Base-by-base conservation (phyloP, 495 filamentous ascomycete genomes). In the Pyrenula aspistea region DNA sequence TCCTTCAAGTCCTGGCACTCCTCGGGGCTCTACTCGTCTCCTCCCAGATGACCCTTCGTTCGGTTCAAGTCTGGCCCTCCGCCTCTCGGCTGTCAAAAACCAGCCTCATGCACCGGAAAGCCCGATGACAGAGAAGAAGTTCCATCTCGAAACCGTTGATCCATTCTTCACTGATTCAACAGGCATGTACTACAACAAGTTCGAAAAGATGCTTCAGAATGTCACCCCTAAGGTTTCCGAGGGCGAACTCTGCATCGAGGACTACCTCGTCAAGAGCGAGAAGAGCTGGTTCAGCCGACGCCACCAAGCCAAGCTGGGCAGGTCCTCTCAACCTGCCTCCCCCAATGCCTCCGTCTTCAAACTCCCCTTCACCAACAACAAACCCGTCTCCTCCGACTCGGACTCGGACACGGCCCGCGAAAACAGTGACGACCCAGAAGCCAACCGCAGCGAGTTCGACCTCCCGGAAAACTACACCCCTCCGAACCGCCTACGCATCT, bases 101-200 rank as follows among this genome's bases (percentile, higher is more conserved):
- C 31, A 42, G 31, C 8, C 8, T 4, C 4, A 42, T 42, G 31
- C 8, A 15, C 31, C 31, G 15, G 72, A 72, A n/a, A 74, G 69
- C n/a, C 75, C 83, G 1, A 66, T 78, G 2, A 71, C 74, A 22
- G 78, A 77, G 52, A 68, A 76, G 52, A 71, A 72, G 25, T 79
- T 78, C 61, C 71, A 77, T 61, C 74, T 85, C 22, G 82, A 85
- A 59, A 78, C 83, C 57, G 79, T 85, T 19, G 78, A 83, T 58
- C 83, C 82, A 23, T 83, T 79, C 69, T 86, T 86, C 69, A 84
- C 77, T n/a, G 83, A 86, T 63, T 73, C 76, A 2, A 78, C 73
- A 22, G 81, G 81, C 10, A 61, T 76, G 24, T 86, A 81, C 66
- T 77, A 78, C 22, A 65, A 72, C 22, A 69, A 69, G 48, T 86